phyloP scores from a whole-genome alignment of 2,329 filamentous ascomycete genomes.

The Septoria petroselini region DNA sequence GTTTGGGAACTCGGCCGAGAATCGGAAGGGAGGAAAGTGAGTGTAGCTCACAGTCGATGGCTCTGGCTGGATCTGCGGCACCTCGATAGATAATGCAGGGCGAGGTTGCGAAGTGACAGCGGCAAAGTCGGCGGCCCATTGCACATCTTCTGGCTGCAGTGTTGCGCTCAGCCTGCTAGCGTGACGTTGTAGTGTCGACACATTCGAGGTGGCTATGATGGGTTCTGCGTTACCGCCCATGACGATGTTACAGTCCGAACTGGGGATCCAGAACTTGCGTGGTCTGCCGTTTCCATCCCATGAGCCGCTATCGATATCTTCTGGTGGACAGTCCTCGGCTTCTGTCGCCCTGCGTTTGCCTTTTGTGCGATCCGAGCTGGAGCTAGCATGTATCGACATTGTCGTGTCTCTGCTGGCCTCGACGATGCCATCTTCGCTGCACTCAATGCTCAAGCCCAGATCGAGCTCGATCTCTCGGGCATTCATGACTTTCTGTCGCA shows the following conservation, averaged over 20 bases:
- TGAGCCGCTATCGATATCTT: constrained; percentile 45
- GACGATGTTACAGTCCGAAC: constrained; percentile 53
- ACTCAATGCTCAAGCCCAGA: constrained; percentile 49
- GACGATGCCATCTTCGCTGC: constrained; percentile 36
- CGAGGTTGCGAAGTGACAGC: constrained; percentile 43
- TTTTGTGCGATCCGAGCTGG: constrained; percentile 34
- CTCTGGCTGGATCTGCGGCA: constrained; percentile 12
- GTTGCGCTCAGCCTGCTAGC: constrained; percentile 50
- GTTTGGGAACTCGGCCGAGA: constrained; percentile 57
- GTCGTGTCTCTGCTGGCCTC: constrained; percentile 28
- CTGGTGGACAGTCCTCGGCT: constrained; percentile 10
- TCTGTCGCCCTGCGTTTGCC: constrained; percentile 45
- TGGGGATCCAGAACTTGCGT: constrained; percentile 58
- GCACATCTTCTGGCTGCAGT: constrained; percentile 54
- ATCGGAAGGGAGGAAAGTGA: constrained; percentile 57
- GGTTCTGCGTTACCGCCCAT: constrained; percentile 55
- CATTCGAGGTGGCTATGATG: constrained; percentile 47
- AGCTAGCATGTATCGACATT: constrained; percentile 32
- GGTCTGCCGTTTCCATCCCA: constrained; percentile 55
- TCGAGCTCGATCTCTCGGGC: constrained; percentile 52
- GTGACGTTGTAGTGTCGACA: constrained; percentile 44
- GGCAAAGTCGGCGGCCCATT: constrained; percentile 56
- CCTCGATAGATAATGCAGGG: constrained; percentile 19
- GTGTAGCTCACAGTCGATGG: constrained; percentile 46
- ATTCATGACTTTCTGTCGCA: constrained; percentile 55